Evolutionary conservation across 148 eudicot genomes (phyloP), one percentile per base, ranked within the genome.

Genomic region (Rhododendron molle): DNA sequence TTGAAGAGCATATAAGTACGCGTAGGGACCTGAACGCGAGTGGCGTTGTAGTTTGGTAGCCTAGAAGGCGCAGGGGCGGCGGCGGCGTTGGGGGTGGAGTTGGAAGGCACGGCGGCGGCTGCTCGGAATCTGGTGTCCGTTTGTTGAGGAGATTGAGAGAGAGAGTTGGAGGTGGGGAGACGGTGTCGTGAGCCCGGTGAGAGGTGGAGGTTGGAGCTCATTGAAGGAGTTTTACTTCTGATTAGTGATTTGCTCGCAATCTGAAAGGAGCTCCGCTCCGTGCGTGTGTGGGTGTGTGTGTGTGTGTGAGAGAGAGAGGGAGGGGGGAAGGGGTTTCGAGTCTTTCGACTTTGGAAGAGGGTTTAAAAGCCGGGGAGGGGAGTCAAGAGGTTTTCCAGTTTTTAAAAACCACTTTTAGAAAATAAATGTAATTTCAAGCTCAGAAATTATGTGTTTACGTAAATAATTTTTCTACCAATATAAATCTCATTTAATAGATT

Each of bases 1-100:
- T 21, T 40, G 0, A 40, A 8, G 44, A 8, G n/a, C 12, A 20
- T 26, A 58, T 14, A 40, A 23, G 36, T 34, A 12, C 2, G 32
- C 6, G 54, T 15, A 16, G n/a, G 32, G 21, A 92, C 94, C 93
- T 88, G 92, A 80, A 90, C 89, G 85, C 85, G 77, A 76, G 73
- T 30, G 80, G 82, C 77, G 58, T 52, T 86, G 83, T 90, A 91
- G 85, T 90, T 86, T 0, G 90, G 88, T 38, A 47, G 88, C 77
- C 46, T 34, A 56, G 76, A 56, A 62, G 81, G 44, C 84, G 85
- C 56, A 0, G 34, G 23, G 26, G 71, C 3, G 49, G 81, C 50
- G 80, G 74, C 50, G 67, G 15, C 52, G 23, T 21, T 88, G 81
- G 69, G 49, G 28, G 85, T n/a, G 10, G 81, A 85, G 62, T 82